Evolutionary conservation across 805 yeast genomes (phyloP).

Genomic region (Blastobotrys muscicola): DNA sequence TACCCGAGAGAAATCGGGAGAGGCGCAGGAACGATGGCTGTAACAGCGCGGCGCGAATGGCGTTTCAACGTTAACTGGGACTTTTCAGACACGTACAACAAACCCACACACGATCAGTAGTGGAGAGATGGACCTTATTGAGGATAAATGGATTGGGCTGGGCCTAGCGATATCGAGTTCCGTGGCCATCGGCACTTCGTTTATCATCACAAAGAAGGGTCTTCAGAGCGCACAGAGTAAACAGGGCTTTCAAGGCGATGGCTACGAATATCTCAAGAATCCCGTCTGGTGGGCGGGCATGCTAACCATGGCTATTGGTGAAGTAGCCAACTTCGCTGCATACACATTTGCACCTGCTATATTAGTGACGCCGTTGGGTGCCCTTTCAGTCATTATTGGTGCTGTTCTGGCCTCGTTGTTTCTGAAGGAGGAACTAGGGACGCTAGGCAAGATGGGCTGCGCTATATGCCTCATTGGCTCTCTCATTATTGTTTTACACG

Average conservation of each 20-base stretch:
- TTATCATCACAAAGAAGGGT: constrained; percentile 83
- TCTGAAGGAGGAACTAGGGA: constrained; percentile 77
- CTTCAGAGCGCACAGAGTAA: constrained; percentile 56
- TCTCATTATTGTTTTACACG: constrained; percentile 79
- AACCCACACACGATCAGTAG: neutral
- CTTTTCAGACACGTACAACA: neutral
- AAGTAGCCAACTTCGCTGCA: constrained; percentile 87
- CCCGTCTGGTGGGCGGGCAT: constrained; percentile 96
- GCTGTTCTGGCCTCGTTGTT: constrained; percentile 83
- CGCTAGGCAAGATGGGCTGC: constrained; percentile 85
- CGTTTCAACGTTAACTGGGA: neutral
- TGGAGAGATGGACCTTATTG: constrained; percentile 31
- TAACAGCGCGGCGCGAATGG: neutral
- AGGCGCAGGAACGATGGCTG: too few relatives aligned
- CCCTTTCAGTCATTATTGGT: constrained; percentile 81
- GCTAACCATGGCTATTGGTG: constrained; percentile 81
- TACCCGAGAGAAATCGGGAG: too few relatives aligned
- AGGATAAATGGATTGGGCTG: constrained; percentile 82
- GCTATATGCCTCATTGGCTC: constrained; percentile 84
- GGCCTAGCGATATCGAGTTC: constrained; percentile 83
- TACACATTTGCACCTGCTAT: constrained; percentile 94
- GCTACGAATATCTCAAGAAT: constrained; percentile 67
- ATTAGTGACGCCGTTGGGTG: constrained; percentile 86
- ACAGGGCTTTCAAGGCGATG: constrained; percentile 59
- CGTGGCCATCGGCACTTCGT: constrained; percentile 82